Evolutionary conservation across 2,329 filamentous ascomycete species (phyloP), one percentile per base, ranked within the genome.

Genomic region (Fusarium continuum): DNA sequence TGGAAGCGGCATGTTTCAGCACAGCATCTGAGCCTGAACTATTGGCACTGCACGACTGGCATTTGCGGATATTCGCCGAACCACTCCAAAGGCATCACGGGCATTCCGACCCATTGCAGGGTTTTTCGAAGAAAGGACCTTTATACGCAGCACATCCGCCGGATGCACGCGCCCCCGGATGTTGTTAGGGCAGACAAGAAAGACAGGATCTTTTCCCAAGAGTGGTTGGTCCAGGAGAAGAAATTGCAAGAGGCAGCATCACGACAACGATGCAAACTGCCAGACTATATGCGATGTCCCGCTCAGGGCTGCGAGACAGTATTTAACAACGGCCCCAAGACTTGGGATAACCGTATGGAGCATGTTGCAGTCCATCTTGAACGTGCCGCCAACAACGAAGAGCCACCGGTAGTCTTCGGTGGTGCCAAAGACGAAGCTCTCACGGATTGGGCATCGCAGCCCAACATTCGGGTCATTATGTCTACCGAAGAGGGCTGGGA

Each of bases 41-140:
- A 88, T 76, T 97, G 89, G 86, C 82, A 89, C 54, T 98, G 93
- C 78, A 84, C 88, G 64, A 80, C 90, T 26, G 89, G 86, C 59
- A 71, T 75, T 8, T 89, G 87, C 72, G 76, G 73, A 14, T 71
- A 77, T 22, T 67, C 72, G 10, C 72, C 71, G 20, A 73, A 69
- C 39, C 68, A 60, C 4, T 56, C 57, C 19, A 46, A 48, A 8
- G 52, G 62, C 20, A 16, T 35, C 14, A 22, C 61, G 5, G 50
- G 41, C 5, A 68, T 69, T 10, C 76, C 82, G 6, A 79, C 79
- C 32, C 88, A 89, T 68, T 88, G 82, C n/a, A 77, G 78, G 26
- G 80, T 83, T 69, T 97, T 97, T 80, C 96, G 96, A 76, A 90
- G 93, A 70, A 96, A 96, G 74, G 93, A 97, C 71, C 85, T 97